Evolutionary conservation across 2,329 filamentous ascomycete species (phyloP), one percentile per base, ranked within the genome.

Genomic region (Aaosphaeria arxii): DNA sequence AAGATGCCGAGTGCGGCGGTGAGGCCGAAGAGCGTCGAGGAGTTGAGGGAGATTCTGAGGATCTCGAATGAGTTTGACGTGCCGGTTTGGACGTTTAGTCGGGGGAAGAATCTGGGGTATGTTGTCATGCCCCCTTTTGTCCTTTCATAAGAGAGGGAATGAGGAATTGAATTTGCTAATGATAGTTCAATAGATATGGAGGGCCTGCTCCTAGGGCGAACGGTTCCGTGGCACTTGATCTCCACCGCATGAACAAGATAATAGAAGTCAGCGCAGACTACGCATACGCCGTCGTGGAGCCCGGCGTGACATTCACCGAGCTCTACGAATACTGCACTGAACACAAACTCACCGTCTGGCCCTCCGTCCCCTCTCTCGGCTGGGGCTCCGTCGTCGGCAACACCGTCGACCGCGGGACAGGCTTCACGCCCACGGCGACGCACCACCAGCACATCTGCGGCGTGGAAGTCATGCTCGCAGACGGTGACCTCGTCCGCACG

Each of bases 251-350:
- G 71, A 64, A 74, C 52, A 70, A 66, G 45, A 69, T 77, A 47
- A 58, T 77, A 29, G 72, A 76, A 50, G 71, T 76, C 42, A 74
- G 70, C 50, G 70, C 69, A 31, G 67, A 74, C 39, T 71, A 73
- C 40, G 63, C 69, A 5, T 77, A 76, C 45, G 73, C 74, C 2
- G 71, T 77, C 4, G 72, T 77, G 11, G 74, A 77, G 50, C 60
- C 53, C 6, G 51, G 51, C 9, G 59, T 68, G 29, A 64, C 62
- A 11, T 63, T 64, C 43, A 60, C 54, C 0, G 63, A 67, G 5
- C 58, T 66, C 2, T 63, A 61, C 47, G 56, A 68, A 6, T 59
- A 72, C 57, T 66, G 62, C 42, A 53, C 58, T 30, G 54, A 56
- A 29, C 50, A 62, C 46, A 61, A 63, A 36, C 54, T 66, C 38